These are phyloP conservation scores for Phytomonas francai DNA, from an alignment of 208 protist species.

Conservation along the genomic window DNA sequence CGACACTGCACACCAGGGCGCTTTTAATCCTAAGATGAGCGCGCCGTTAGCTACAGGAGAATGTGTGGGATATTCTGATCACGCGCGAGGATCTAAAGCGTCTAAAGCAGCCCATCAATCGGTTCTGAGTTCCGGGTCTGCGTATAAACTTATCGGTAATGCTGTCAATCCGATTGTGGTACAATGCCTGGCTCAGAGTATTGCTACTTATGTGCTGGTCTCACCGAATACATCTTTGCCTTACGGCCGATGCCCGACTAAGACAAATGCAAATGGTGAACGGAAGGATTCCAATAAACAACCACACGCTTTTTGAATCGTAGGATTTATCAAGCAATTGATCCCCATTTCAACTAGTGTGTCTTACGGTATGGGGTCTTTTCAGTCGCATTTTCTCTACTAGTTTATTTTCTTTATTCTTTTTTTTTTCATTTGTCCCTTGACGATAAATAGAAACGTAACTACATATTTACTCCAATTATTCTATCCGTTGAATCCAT, in stretches of 20 bases:
- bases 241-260: not conserved
- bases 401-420: slow-evolving; percentile 11
- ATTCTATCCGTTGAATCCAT: slow-evolving; percentile 7
- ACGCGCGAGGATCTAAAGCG: not conserved
- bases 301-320: not conserved
- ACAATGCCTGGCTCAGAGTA: slow-evolving; percentile 22
- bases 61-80: not conserved
- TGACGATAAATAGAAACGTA: not conserved
- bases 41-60: not conserved
- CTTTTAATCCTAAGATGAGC: not conserved
- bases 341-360: not conserved
- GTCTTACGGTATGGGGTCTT: not conserved
- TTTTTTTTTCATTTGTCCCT: slow-evolving; percentile 6
- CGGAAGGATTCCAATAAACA: not conserved
- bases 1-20: not conserved
- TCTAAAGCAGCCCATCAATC: not conserved
- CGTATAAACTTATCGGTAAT: slow-evolving; percentile 72
- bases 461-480: slow-evolving; percentile 2
- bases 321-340: not conserved
- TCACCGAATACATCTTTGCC: not conserved
- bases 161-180: slow-evolving; percentile 74
- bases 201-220: not conserved
- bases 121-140: slow-evolving; percentile 17
- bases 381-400: slow-evolving; percentile 4
- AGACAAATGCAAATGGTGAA: not conserved